Base-by-base conservation (phyloP, 371 early-diverging fungal genomes). In the Mortierella sp. region DNA sequence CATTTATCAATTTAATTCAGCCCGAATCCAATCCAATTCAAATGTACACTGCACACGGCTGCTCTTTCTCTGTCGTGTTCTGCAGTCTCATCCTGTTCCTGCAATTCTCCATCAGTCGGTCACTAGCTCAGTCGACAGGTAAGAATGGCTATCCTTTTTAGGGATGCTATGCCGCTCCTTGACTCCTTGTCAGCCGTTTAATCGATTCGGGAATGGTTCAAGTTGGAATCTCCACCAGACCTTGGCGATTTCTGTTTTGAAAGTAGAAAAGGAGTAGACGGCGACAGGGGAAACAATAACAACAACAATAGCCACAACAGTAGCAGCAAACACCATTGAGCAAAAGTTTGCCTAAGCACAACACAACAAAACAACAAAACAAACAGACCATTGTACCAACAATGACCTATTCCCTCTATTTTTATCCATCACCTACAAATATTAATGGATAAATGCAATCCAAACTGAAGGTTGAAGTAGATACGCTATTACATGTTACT, bases 51-150 rank as follows among this genome's bases (percentile, higher is more conserved):
- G 58, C 47, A 43, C 66, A n/a, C 58, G 58, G 66, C 58, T 45
- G 66, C 24, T 47, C 41, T 41, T 40, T 24, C n/a, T 40, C 41
- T n/a, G 45, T 58, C 66, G 66, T 58, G 33, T 22, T 58, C 11
- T 47, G 24, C 57, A 41, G 55, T 24, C 48, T 63, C 55, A 16
- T 43, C 32, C 58, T 66, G 52, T 45, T 48, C 41, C 33, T 63
- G 45, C 57, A 57, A 53, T 52, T 64, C 38, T 28, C 36, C 32
- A 10, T 10, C 28, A 22, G 8, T 0, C 32, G 13, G 10, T 1
- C 55, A 10, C 33, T 33, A 13, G 71, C 71, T 21, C 71, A 70
- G 48, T 59, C 36, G 59, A 53, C 43, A 60, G 65, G 71, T 70
- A 70, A 7, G 65, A 57, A 45, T 45, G 33, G n/a, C 28, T 10